A percentile compares a stretch with the other conserved stretches of the same genome.
These are phyloP conservation scores for Fraxinus albicans DNA, from an alignment of 305 asterid genomes.

Conservation along the genomic window DNA sequence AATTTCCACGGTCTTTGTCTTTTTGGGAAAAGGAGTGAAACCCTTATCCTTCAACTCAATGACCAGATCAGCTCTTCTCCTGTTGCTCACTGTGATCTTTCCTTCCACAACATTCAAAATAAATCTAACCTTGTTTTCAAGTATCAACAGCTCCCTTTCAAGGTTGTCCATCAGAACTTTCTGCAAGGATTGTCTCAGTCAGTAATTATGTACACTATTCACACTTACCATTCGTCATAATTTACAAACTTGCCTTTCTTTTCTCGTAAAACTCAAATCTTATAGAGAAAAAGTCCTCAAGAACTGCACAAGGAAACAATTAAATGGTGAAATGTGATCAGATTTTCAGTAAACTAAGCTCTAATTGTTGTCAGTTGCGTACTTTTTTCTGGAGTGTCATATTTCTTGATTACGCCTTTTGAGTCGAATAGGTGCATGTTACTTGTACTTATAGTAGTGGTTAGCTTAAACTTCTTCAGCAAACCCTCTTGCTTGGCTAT, in stretches of 20 bases:
- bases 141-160: conserved; percentile 66
- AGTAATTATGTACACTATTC: neutral
- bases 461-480: conserved; percentile 70
- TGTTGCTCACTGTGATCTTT: conserved; percentile 78
- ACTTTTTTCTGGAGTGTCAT: conserved; percentile 93
- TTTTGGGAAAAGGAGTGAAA: conserved; percentile 85
- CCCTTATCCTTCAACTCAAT: conserved; percentile 81
- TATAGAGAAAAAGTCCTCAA: conserved; percentile 75
- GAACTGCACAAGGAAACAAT: conserved; percentile 54
- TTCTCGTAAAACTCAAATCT: conserved; percentile 82
- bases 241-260: conserved; percentile 58
- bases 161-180: conserved; percentile 64
- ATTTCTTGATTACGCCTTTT: conserved; percentile 76
- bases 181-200: conserved; percentile 42
- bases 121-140: conserved; percentile 81
- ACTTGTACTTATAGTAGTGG: conserved; percentile 65
- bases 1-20: conserved; percentile 48
- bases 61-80: conserved; percentile 77
- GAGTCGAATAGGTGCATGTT: conserved; percentile 96
- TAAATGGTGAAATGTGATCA: neutral
- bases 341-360: neutral
- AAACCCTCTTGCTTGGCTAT: conserved; percentile 68
- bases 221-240: neutral
- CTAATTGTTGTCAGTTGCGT: conserved; percentile 24
- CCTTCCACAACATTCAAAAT: conserved; percentile 80